Percentiles rank a stretch among this genome's conserved stretches.
These are phyloP conservation scores for Penicillium italicum DNA, from an alignment of 2,329 filamentous ascomycete species.

Conservation along the genomic window DNA sequence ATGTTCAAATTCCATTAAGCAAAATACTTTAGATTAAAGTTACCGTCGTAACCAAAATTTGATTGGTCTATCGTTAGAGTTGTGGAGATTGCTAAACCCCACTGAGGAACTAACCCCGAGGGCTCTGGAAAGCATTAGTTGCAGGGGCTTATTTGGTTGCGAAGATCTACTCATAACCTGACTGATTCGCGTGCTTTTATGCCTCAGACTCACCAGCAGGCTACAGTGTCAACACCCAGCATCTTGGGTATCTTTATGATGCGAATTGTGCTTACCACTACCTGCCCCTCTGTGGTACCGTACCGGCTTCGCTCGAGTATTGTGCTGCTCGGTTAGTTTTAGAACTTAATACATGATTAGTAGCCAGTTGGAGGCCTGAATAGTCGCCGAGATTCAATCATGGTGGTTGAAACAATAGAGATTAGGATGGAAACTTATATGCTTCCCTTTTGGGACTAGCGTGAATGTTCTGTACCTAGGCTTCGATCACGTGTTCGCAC, in stretches of 20 bases:
- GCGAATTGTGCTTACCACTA: neutral
- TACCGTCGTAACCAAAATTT: too few relatives aligned
- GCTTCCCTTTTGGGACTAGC: neutral
- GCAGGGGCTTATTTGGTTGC: neutral
- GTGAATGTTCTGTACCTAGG: neutral
- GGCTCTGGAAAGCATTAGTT: neutral
- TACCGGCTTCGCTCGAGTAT: neutral
- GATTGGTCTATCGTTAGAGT: neutral
- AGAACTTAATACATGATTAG: neutral
- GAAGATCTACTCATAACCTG: too few relatives aligned
- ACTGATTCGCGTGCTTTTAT: too few relatives aligned
- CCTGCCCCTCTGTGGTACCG: too few relatives aligned
- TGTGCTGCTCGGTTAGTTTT: neutral
- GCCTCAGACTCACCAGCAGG: too few relatives aligned
- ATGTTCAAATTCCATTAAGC: neutral
- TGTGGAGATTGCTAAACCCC: neutral
- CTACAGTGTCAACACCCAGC: too few relatives aligned
- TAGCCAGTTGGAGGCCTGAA: neutral
- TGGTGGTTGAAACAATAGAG: neutral
- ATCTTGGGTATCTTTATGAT: neutral
- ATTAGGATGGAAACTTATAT: neutral
- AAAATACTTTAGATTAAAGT: neutral
- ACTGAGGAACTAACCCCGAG: neutral
- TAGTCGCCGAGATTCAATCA: neutral
- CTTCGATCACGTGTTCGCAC: neutral